Evolutionary conservation across 805 yeast genomes (phyloP), one percentile per base, ranked within the genome.

Genomic region (Sugiyamaella mastotermitis): DNA sequence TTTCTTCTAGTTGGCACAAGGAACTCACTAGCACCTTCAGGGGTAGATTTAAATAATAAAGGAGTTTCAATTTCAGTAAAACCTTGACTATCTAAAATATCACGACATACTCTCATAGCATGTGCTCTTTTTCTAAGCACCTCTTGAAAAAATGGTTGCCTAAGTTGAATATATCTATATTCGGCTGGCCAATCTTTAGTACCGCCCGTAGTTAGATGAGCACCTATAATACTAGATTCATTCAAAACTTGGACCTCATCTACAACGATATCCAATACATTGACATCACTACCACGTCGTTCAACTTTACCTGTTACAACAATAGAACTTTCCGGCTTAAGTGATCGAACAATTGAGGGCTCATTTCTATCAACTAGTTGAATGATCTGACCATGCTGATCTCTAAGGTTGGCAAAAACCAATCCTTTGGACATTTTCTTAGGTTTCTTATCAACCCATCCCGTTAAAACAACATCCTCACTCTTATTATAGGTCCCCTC

Each of bases 11-110:
- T 85, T 1, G 98, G 98, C 0, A 92, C 97, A 33, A 92, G 61
- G 57, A 90, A 92, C 60, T 92, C 99, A 26, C 94, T 69, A 1
- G 98, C 98, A 11, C 98, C 98, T 60, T 92, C 98, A 0, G 98
- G 98, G 0, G 98, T 92, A 1, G 95, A 83, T 55, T 92, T 88
- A 69, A 92, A 92, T 20, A 92, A 62, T 5, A 90, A 58, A 1
- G 98, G 98, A 0, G 98, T 92, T 56, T 90, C 98, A 20, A 92
- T 71, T 54, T 92, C 97, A 0, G 74, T 72, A 57, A 92, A 92
- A 1, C 61, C 62, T 14, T 60, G 49, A 0, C 50, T 38, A 28
- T 68, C 68, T 18, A 71, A 53, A 2, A 56, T 57, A 0, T 44
- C 27, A 19, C 76, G 58, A 15, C 68, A 64, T 9, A 64, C 47